Evolutionary conservation across 768 basidiomycete genomes (phyloP), one percentile per base, ranked within the genome.

Genomic region (Boletus sp.): DNA sequence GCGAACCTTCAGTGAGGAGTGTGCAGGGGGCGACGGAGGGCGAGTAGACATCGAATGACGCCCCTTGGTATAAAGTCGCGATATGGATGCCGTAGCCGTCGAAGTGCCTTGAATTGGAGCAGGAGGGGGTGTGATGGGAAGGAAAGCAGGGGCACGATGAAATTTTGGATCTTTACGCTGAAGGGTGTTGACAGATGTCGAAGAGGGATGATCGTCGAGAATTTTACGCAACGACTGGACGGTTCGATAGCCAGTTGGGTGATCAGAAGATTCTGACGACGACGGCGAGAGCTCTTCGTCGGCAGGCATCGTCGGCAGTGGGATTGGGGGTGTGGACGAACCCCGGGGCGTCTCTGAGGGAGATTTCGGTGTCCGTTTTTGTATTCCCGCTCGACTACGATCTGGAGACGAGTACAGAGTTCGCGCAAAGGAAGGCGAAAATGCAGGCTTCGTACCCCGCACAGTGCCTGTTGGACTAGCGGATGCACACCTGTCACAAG

Each of bases 21-120:
- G 80, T 9, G 74, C 70, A 12, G 89, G 87, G 0, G 86, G 85
- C 1, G 82, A 83, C 4, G 81, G 83, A 3, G 85, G 75, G 5
- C 84, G 79, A 1, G 88, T 85, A 4, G 87, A 87, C 15, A 83
- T 80, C 3, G 84, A 78, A 63, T 81, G 80, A 10, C 75, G 73
- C 9, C 71, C 78, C 58, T 84, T 86, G 1, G 88, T 89, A 63
- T 86, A 87, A 14, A 92, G 79, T n/a, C 86, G 79, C 24, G 89
- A 90, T 47, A 92, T 78, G 30, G 85, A 87, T 1, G 90, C 90
- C 2, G 90, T 92, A 1, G 90, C 86, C 5, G 77, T 87, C 4
- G 87, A 89, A 5, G 87, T 86, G n/a, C 81, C 78, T 7, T 86
- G 75, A 2, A 71, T 66, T 10, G 83, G 82, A 10, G 78, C 76